A percentile compares a stretch with the other conserved stretches of the same genome.
These are phyloP conservation scores for Penicillium steckii DNA, from an alignment of 495 filamentous ascomycete species.

Conservation along the genomic window DNA sequence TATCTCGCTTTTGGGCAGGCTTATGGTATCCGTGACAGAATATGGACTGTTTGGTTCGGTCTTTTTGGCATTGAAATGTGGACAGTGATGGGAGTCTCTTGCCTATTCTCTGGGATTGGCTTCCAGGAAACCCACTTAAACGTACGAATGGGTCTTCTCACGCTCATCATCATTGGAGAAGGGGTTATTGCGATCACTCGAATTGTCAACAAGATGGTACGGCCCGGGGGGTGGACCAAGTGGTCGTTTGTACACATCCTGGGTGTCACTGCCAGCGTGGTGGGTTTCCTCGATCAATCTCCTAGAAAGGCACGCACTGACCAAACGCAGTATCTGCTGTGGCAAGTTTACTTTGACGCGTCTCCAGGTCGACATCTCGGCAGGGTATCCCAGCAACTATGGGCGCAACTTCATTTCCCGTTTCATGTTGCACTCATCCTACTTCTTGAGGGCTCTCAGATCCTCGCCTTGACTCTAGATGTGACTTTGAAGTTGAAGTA, in stretches of 20 bases:
- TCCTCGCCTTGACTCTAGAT: constrained; percentile 40
- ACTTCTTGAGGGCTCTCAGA: constrained; percentile 56
- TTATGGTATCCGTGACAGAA: constrained; percentile 25
- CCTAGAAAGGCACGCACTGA: background rate
- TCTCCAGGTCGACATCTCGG: constrained; percentile 38
- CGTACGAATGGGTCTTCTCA: constrained; percentile 64
- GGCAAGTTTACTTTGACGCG: constrained; percentile 72
- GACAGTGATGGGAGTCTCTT: constrained; percentile 54
- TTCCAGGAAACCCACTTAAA: constrained; percentile 67
- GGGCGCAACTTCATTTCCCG: constrained; percentile 68
- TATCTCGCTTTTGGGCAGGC: constrained; percentile 37
- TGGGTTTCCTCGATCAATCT: constrained; percentile 25
- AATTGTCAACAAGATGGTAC: constrained; percentile 55
- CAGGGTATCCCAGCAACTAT: constrained; percentile 57
- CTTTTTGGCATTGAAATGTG: constrained; percentile 55
- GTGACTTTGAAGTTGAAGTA: constrained; percentile 41
- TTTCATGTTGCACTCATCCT: constrained; percentile 66
- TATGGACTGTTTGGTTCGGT: constrained; percentile 61
- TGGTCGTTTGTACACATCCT: constrained; percentile 52
- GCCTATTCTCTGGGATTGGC: constrained; percentile 51
- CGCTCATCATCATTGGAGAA: constrained; percentile 69
- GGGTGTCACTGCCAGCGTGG: constrained; percentile 44
- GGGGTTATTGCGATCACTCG: constrained; percentile 56
- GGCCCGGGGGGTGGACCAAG: constrained; percentile 48
- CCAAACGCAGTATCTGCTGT: constrained; percentile 57